Evolutionary conservation across 306 rosid genomes (phyloP).

Genomic region (Cicer arietinum): DNA sequence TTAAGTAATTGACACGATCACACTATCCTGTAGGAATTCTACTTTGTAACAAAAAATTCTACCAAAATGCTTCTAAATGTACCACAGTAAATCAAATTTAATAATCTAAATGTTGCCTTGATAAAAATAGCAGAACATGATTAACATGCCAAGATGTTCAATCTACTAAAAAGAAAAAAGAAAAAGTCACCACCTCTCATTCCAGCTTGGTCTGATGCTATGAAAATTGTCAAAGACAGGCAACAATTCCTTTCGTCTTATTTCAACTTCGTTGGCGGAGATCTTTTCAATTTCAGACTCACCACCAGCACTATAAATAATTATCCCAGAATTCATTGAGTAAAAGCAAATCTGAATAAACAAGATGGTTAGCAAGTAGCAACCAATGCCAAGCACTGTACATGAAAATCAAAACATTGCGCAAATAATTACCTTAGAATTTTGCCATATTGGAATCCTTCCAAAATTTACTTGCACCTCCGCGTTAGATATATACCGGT

Average conservation of each 20-base stretch:
- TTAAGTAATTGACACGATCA: no score
- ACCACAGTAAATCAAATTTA: slow-evolving; percentile 2
- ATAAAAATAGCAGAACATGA: slow-evolving; percentile 10
- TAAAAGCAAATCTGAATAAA: slow-evolving; percentile 67
- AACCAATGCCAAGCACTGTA: slow-evolving; percentile 18
- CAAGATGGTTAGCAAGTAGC: slow-evolving; percentile 32
- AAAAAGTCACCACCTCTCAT: slow-evolving; percentile 63
- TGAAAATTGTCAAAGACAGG: slow-evolving; percentile 84
- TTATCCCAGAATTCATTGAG: slow-evolving; percentile 55
- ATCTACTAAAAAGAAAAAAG: slow-evolving; percentile 32
- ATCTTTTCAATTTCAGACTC: slow-evolving; percentile 83
- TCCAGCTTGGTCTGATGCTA: slow-evolving; percentile 71
- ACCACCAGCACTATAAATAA: slow-evolving; percentile 50
- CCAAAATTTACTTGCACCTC: slow-evolving; percentile 82
- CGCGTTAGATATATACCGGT: slow-evolving; percentile 76
- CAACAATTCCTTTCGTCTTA: slow-evolving; percentile 71
- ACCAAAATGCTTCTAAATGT: not conserved
- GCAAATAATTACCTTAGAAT: slow-evolving; percentile 68
- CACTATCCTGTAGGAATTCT: slow-evolving; percentile 6
- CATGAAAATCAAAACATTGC: slow-evolving; percentile 33
- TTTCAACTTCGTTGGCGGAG: slow-evolving; percentile 75
- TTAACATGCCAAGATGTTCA: slow-evolving; percentile 13
- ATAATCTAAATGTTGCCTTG: slow-evolving; percentile 31
- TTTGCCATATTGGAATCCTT: slow-evolving; percentile 80
- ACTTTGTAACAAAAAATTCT: not conserved